Evolutionary conservation across 1,139 yeast species (phyloP).

Genomic region (Saccharomyces hybrid): DNA sequence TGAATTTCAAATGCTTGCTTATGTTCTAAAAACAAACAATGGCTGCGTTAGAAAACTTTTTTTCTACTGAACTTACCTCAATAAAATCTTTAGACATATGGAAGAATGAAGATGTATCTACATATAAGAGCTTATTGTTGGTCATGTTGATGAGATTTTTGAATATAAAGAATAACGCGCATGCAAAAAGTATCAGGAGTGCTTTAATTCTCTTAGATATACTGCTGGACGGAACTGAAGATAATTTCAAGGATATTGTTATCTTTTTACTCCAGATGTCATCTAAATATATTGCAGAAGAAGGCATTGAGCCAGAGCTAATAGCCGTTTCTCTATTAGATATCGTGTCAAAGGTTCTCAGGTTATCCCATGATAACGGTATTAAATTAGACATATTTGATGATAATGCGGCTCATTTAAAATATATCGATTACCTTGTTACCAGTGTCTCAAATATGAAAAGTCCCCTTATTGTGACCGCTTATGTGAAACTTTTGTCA

Average conservation of each 20-base stretch:
- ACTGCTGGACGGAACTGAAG: conserved; percentile 51
- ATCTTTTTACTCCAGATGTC: conserved; percentile 31
- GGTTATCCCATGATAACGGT: conserved; percentile 28
- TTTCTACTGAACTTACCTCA: conserved; percentile 50
- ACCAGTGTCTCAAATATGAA: conserved; percentile 28
- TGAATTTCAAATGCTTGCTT: conserved; percentile 44
- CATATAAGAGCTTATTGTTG: conserved; percentile 52
- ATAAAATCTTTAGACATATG: conserved; percentile 34
- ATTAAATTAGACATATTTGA: conserved; percentile 30
- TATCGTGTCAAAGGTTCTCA: conserved; percentile 28
- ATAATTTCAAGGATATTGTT: conserved; percentile 40
- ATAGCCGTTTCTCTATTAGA: conserved; percentile 29
- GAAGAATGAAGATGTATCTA: conserved; percentile 46
- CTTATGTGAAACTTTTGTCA: conserved; percentile 29
- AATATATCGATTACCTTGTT: conserved; percentile 31
- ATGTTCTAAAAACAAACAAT: conserved; percentile 42
- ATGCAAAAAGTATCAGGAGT: conserved; percentile 33
- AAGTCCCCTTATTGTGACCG: conserved; percentile 28
- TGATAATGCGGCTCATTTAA: conserved; percentile 28
- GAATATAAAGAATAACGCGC: conserved; percentile 22
- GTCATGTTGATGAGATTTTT: conserved; percentile 44
- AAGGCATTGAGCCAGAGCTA: conserved; percentile 24
- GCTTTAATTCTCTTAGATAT: conserved; percentile 39
- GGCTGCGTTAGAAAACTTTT: conserved; percentile 40
- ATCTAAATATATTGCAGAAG: conserved; percentile 25